Conservation (phyloP, 2,329 filamentous ascomycete species). For the Aspergillus ruber region DNA sequence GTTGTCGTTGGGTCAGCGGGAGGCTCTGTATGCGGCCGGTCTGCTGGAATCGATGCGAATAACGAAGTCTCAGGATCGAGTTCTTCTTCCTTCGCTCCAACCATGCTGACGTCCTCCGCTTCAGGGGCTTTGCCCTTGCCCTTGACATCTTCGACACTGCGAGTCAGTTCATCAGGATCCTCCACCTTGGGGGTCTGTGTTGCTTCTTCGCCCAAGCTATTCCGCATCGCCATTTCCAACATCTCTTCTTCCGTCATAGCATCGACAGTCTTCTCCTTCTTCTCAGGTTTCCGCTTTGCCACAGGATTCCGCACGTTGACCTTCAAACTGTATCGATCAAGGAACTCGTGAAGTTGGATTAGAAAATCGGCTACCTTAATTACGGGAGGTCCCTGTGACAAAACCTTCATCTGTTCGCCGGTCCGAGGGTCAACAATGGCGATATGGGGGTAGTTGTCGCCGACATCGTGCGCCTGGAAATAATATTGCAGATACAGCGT, state of each 20-base stretch:
- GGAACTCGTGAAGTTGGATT: slow-evolving; percentile 85
- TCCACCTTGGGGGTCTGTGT: slow-evolving; percentile 49
- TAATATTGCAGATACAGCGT: slow-evolving; percentile 86
- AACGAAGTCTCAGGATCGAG: slow-evolving; percentile 32
- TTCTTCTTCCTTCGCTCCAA: slow-evolving; percentile 31
- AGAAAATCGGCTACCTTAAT: slow-evolving; percentile 73
- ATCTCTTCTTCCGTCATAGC: slow-evolving; percentile 96
- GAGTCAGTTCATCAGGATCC: slow-evolving; percentile 85
- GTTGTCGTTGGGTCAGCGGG: slow-evolving; percentile 61
- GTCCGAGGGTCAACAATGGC: slow-evolving; percentile 93
- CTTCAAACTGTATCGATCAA: slow-evolving; percentile 92
- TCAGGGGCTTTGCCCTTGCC: slow-evolving; percentile 46
- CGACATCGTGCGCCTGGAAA: slow-evolving; percentile 69
- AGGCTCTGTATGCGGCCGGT: slow-evolving; percentile 72
- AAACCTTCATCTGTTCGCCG: slow-evolving; percentile 93
- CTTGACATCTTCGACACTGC: slow-evolving; percentile 46
- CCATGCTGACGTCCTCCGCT: slow-evolving; percentile 29
- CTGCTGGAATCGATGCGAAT: slow-evolving; percentile 67
- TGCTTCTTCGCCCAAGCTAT: slow-evolving; percentile 62
- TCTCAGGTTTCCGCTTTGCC: slow-evolving; percentile 66
- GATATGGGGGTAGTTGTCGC: slow-evolving; percentile 91
- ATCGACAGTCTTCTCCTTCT: slow-evolving; percentile 67
- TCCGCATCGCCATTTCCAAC: slow-evolving; percentile 86
- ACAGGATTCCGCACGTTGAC: slow-evolving; percentile 89
- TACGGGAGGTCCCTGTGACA: slow-evolving; percentile 72